A percentile compares a stretch with the other conserved stretches of the same genome.
Evolutionary conservation across 129 eudicot species (phyloP).

Genomic region (Tagetes patula): DNA sequence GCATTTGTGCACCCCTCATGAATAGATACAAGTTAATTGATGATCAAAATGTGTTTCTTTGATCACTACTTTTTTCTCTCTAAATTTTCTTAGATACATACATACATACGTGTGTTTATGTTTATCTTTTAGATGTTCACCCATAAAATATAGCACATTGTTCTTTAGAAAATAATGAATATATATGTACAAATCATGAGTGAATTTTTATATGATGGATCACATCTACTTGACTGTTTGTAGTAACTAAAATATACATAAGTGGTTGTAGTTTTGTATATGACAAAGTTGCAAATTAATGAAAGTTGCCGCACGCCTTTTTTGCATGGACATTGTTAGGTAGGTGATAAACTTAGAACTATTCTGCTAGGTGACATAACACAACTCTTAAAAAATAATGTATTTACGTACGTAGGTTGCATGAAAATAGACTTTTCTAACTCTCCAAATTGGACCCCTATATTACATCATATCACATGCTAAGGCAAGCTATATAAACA

Average conservation of each 20-base stretch:
- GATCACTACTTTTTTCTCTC: no score
- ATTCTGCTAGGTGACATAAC: neutral
- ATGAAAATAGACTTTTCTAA: conserved; percentile 4
- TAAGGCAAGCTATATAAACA: neutral
- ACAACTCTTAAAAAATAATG: conserved; percentile 1
- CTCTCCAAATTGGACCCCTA: neutral
- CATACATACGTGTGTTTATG: neutral
- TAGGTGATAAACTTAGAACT: neutral
- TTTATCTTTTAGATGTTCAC: neutral
- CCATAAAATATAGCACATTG: neutral
- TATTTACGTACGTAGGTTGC: neutral
- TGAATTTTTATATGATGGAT: neutral
- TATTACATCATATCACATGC: neutral
- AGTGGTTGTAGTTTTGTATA: conserved; percentile 7
- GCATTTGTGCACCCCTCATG: no score
- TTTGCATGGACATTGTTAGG: neutral
- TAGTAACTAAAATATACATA: neutral
- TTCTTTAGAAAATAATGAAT: neutral
- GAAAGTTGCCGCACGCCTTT: conserved; percentile 2
- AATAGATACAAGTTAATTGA: no score
- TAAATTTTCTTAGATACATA: no score
- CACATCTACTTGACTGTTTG: neutral
- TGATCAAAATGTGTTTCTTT: no score
- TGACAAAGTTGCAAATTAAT: neutral
- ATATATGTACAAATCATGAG: neutral